Percentiles rank a stretch among this genome's conserved stretches.
These are phyloP conservation scores for Termitomyces sp. DNA, from an alignment of 768 basidiomycete species.

Conservation along the genomic window DNA sequence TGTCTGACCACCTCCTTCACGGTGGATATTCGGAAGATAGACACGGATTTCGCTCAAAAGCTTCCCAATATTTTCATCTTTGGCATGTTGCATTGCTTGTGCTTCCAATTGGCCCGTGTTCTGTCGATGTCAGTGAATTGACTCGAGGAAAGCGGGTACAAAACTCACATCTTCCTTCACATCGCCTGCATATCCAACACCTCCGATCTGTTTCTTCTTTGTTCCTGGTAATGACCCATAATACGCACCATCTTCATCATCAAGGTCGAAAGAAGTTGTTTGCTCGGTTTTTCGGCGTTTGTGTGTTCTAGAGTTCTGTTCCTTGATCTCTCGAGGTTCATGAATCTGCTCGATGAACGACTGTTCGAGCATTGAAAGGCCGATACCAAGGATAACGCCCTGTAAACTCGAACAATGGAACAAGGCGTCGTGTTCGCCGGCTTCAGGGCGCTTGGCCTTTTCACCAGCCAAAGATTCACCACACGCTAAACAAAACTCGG, in stretches of 20 bases:
- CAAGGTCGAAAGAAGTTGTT: conserved; percentile 17
- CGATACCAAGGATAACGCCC: conserved; percentile 87
- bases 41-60: conserved; percentile 69
- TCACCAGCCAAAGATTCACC: conserved; percentile 54
- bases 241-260: conserved; percentile 52
- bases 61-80: conserved; percentile 68
- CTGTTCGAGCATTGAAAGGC: conserved; percentile 80
- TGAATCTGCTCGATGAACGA: conserved; percentile 53
- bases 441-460: conserved; percentile 35
- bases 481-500: conserved; percentile 68
- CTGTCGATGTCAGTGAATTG: conserved; percentile 29
- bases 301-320: conserved; percentile 28
- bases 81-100: conserved; percentile 58
- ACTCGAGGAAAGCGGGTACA: background rate
- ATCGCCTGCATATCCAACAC: conserved; percentile 84
- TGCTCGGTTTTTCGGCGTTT: conserved; percentile 42
- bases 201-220: conserved; percentile 56
- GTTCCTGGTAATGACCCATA: conserved; percentile 39
- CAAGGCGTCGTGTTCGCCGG: conserved; percentile 48
- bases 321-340: conserved; percentile 26
- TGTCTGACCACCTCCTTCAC: conserved; percentile 67
- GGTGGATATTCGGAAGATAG: conserved; percentile 78
- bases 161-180: conserved; percentile 76
- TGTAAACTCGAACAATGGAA: conserved; percentile 90
- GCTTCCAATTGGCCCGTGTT: conserved; percentile 79